Conservation (phyloP, 495 filamentous ascomycete genomes). For the Aspergillus incahuasiensis region DNA sequence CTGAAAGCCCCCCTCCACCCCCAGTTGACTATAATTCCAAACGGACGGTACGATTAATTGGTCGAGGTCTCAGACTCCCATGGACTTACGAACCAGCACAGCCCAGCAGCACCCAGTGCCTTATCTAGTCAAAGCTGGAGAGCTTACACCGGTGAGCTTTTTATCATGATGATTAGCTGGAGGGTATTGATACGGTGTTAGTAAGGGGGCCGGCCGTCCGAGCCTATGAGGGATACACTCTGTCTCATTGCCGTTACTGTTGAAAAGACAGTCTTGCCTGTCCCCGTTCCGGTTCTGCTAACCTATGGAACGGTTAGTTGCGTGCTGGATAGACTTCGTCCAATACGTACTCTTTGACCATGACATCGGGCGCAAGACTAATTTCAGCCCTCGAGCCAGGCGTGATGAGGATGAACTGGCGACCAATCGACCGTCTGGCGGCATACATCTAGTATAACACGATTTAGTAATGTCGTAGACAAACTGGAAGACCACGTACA, state of each 20-base stretch:
- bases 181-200: no score
- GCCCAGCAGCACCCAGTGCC: no score
- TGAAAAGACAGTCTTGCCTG: conserved; percentile 36
- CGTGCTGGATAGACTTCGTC: conserved; percentile 8
- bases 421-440: conserved; percentile 76
- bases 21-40: no score
- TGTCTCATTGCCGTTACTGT: not conserved
- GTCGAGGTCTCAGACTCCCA: no score
- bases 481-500: conserved; percentile 42
- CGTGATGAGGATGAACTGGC: conserved; percentile 96
- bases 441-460: conserved; percentile 58
- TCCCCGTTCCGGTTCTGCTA: conserved; percentile 57
- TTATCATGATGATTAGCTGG: no score
- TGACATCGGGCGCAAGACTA: conserved; percentile 69
- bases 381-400: conserved; percentile 77
- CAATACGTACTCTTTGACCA: conserved; percentile 68
- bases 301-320: conserved; percentile 29
- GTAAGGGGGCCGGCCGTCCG: no score
- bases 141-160: no score
- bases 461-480: conserved; percentile 12
- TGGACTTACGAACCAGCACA: no score
- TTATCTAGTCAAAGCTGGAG: no score
- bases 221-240: not conserved
- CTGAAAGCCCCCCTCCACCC: no score
- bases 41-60: no score